Conservation (phyloP, 2,329 filamentous ascomycete genomes). For the Fusarium azukiicola region DNA sequence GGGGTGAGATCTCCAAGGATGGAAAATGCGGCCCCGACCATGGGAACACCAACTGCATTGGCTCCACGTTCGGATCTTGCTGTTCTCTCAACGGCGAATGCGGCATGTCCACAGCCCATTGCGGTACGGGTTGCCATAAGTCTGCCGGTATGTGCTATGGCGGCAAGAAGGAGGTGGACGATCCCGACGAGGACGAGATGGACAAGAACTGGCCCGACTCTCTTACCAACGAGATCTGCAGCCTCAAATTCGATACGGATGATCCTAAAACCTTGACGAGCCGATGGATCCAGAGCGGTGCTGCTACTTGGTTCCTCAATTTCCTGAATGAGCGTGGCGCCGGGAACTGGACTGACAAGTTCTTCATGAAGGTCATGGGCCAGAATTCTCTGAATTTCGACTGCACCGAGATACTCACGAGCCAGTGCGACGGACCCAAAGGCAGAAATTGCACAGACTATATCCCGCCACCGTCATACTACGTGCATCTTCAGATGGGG, state of each 20-base stretch:
- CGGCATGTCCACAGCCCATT: constrained; percentile 19
- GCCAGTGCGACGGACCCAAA: constrained; percentile 12
- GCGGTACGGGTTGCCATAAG: constrained; percentile 33
- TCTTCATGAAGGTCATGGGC: constrained; percentile 1
- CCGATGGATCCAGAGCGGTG: constrained; percentile 13
- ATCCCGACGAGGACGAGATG: not conserved
- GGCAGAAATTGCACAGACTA: constrained; percentile 16
- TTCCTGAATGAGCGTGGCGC: constrained; percentile 4
- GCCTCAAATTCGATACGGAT: not conserved
- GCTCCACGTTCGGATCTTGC: constrained; percentile 32
- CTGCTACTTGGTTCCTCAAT: constrained; percentile 8
- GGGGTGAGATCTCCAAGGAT: constrained; percentile 19
- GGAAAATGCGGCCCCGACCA: constrained; percentile 30
- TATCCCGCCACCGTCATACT: constrained; percentile 29
- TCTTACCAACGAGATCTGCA: not conserved
- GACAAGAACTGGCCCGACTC: not conserved
- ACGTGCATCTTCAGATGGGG: constrained; percentile 35
- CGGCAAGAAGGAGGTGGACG: constrained; percentile 24
- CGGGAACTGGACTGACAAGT: constrained; percentile 5
- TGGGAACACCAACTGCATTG: constrained; percentile 24
- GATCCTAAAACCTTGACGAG: not conserved
- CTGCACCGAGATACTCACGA: not conserved
- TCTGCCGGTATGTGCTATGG: constrained; percentile 14
- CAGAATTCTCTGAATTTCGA: not conserved
- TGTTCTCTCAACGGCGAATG: constrained; percentile 32